Percentiles rank a stretch among this genome's conserved stretches.
phyloP scores from a whole-genome alignment of 345 rosid genomes.

The Linum usitatissimum region DNA sequence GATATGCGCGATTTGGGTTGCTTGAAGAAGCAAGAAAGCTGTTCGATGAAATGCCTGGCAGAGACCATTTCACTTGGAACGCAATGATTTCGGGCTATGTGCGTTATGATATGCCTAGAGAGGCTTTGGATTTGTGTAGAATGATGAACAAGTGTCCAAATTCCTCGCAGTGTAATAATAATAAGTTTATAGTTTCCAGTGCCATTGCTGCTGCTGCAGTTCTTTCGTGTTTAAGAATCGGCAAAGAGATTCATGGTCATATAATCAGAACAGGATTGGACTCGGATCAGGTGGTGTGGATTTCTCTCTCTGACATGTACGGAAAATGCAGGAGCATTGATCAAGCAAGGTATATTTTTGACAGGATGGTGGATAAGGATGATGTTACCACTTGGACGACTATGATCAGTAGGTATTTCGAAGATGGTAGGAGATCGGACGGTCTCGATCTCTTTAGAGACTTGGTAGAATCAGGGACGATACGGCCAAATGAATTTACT shows the following conservation, averaged over 20 bases:
- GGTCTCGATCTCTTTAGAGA: constrained; percentile 56
- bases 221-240: constrained; percentile 36
- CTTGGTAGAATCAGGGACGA: constrained; percentile 37
- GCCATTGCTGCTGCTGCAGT: constrained; percentile 69
- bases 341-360: constrained; percentile 62
- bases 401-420: constrained; percentile 71
- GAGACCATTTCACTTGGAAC: constrained; percentile 83
- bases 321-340: constrained; percentile 76
- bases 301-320: constrained; percentile 75
- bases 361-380: constrained; percentile 55
- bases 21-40: constrained; percentile 44
- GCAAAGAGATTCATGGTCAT: constrained; percentile 78
- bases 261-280: constrained; percentile 53
- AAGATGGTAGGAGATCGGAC: constrained; percentile 45
- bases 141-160: constrained; percentile 32
- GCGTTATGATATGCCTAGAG: constrained; percentile 37
- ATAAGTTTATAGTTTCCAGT: constrained; percentile 54
- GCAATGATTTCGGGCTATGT: constrained; percentile 74
- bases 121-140: constrained; percentile 46
- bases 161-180: constrained; percentile 15
- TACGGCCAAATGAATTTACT: constrained; percentile 65
- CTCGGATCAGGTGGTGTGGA: constrained; percentile 85
- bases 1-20: constrained; percentile 41
- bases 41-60: constrained; percentile 75
- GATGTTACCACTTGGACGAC: constrained; percentile 68